Percentiles rank a stretch among this genome's conserved stretches.
These are phyloP conservation scores for Diaporthe helianthi DNA, from an alignment of 2,329 filamentous ascomycete species.

Conservation along the genomic window DNA sequence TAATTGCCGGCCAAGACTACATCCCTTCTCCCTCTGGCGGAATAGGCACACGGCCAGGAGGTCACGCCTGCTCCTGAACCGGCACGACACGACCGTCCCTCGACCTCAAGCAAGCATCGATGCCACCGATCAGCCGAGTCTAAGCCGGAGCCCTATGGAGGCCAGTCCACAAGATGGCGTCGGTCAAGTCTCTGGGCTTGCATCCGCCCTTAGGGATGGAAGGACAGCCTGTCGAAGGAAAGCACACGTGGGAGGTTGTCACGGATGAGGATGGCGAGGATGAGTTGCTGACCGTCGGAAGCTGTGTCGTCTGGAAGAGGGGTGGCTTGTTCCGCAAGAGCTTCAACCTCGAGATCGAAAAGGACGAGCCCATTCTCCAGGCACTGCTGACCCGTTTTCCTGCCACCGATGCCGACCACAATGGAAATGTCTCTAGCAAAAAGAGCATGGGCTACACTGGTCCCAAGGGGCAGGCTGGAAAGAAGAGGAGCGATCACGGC, in stretches of 20 bases:
- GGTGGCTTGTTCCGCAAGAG: slow-evolving; percentile 84
- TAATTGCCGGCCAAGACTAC: no score
- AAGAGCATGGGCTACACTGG: slow-evolving; percentile 26
- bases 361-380: slow-evolving; percentile 79
- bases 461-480: neutral
- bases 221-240: slow-evolving; percentile 25
- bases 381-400: slow-evolving; percentile 87
- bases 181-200: slow-evolving; percentile 87
- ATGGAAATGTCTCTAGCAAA: slow-evolving; percentile 39
- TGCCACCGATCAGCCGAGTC: slow-evolving; percentile 11
- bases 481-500: slow-evolving; percentile 26
- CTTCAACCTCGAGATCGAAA: slow-evolving; percentile 86
- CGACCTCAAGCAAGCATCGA: neutral
- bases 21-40: no score
- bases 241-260: slow-evolving; percentile 77
- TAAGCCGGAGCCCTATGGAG: slow-evolving; percentile 37
- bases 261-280: slow-evolving; percentile 65
- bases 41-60: neutral
- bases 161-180: slow-evolving; percentile 71
- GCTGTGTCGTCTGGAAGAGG: slow-evolving; percentile 87
- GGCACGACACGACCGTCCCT: neutral
- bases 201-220: slow-evolving; percentile 69
- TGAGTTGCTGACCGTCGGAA: slow-evolving; percentile 78
- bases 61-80: neutral
- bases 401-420: slow-evolving; percentile 48